Evolutionary conservation across 2,329 filamentous ascomycete species (phyloP).

Genomic region (Fusarium mundagurra): DNA sequence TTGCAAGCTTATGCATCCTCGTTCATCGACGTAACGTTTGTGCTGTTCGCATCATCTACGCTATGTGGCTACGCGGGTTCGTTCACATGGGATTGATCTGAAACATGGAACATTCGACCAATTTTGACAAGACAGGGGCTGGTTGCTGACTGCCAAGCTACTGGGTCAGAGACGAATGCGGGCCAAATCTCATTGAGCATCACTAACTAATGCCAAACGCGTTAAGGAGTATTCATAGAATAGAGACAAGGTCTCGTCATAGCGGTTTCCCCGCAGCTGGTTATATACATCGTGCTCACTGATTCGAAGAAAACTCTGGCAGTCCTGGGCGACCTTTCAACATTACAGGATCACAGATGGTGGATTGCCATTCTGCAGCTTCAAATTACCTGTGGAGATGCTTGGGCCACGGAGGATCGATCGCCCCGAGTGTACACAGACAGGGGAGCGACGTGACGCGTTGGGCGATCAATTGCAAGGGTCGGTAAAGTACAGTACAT

Average conservation of each 20-base stretch:
- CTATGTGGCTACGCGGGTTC: neutral
- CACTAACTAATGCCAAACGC: constrained; percentile 11
- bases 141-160: constrained; percentile 1
- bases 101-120: constrained; percentile 29
- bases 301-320: neutral
- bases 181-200: neutral
- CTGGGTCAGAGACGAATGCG: constrained; percentile 13
- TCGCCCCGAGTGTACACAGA: constrained; percentile 18
- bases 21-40: neutral
- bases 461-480: constrained; percentile 30
- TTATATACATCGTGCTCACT: neutral
- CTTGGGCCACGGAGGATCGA: constrained; percentile 23
- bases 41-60: neutral
- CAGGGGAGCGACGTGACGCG: constrained; percentile 28
- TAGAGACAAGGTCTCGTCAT: constrained; percentile 17
- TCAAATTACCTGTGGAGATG: constrained; percentile 37
- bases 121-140: constrained; percentile 7
- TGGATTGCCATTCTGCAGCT: constrained; percentile 23
- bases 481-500: constrained; percentile 16
- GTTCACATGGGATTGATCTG: constrained; percentile 22
- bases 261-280: neutral
- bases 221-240: neutral
- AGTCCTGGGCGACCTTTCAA: constrained; percentile 7
- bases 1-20: neutral
- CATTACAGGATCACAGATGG: constrained; percentile 25